Conservation (phyloP, 768 basidiomycete genomes). For the Mycena maculata region DNA sequence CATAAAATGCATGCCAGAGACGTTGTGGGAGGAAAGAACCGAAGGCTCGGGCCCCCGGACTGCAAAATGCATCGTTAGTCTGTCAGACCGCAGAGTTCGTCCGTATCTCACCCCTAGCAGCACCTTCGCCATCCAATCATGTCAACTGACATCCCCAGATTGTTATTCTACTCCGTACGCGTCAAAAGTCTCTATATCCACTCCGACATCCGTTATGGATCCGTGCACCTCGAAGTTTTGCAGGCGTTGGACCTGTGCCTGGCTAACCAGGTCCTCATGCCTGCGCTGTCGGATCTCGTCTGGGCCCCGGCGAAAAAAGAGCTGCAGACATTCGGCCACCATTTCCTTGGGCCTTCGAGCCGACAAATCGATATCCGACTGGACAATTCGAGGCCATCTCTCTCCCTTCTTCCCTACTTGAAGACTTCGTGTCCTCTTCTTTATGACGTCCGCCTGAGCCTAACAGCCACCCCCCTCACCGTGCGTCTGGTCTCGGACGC, state of each 20-base stretch:
- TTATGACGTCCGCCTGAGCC: background rate
- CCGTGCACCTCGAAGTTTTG: slow-evolving; percentile 9
- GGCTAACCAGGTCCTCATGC: slow-evolving; percentile 10
- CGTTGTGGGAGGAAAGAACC: slow-evolving; percentile 17
- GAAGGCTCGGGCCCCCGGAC: no score
- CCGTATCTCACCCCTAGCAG: background rate
- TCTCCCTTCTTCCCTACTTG: slow-evolving; percentile 21
- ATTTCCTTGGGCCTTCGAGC: slow-evolving; percentile 1
- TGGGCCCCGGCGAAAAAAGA: slow-evolving; percentile 8
- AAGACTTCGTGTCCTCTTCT: slow-evolving; percentile 18
- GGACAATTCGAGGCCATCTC: background rate
- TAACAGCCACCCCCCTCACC: background rate
- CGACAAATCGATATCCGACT: background rate
- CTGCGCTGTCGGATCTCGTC: background rate
- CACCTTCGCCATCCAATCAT: slow-evolving; percentile 19
- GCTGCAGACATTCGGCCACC: slow-evolving; percentile 2
- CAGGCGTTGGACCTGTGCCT: slow-evolving; percentile 20
- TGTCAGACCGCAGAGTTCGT: background rate
- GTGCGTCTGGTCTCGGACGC: slow-evolving; percentile 2
- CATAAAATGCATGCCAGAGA: slow-evolving; percentile 30
- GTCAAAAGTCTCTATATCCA: background rate
- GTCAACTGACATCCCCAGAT: slow-evolving; percentile 14
- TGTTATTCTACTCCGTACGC: slow-evolving; percentile 27
- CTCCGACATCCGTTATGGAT: background rate
- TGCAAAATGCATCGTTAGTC: slow-evolving; percentile 8